Evolutionary conservation across 495 filamentous ascomycete genomes (phyloP), one percentile per base, ranked within the genome.

Genomic region (Penicillium riverlandense): DNA sequence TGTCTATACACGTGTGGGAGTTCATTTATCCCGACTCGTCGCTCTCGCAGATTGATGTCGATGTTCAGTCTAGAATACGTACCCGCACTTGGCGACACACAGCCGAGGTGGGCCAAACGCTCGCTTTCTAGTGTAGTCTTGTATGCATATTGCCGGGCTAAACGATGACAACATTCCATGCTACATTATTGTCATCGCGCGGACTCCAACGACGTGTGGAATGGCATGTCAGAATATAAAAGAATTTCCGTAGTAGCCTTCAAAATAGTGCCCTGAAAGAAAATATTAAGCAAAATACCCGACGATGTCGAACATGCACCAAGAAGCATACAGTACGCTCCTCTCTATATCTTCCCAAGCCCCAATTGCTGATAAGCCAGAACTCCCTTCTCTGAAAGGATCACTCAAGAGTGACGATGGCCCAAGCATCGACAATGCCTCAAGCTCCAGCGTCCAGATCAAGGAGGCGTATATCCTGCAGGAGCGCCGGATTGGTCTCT

Each of bases 401-500:
- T 22, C 22, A 4, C 22, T 22, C 22, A 22, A 6, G 3, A 2
- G 2, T 4, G 22, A 22, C 22, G 41, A 43, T 12, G 9, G 34
- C 10, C 35, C 40, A 2, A 22, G 4, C 14, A 39, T 37, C 11
- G 52, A 47, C 16, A 13, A 54, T 49, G 38, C 11, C 10, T 44
- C 43, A 14, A 48, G n/a, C 12, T 41, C 37, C 9, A 38, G 30
- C 15, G 12, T 47, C 22, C 35, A 33, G 0, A 38, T 56, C 22
- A 40, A 52, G 11, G 57, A 60, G 13, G 16, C 44, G 7, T 35
- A 60, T 46, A 54, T 60, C 8, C 35, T 60, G 11, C 57, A 60
- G 41, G 57, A 54, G 1, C 48, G 57, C 33, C 47, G 41, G 28
- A 60, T 60, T 39, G 57, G 57, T 2, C 29, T 54, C 9, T 52